Base-by-base conservation (phyloP, 192 early-diverging fungal species). In the Chytriomyces hyalinus region DNA sequence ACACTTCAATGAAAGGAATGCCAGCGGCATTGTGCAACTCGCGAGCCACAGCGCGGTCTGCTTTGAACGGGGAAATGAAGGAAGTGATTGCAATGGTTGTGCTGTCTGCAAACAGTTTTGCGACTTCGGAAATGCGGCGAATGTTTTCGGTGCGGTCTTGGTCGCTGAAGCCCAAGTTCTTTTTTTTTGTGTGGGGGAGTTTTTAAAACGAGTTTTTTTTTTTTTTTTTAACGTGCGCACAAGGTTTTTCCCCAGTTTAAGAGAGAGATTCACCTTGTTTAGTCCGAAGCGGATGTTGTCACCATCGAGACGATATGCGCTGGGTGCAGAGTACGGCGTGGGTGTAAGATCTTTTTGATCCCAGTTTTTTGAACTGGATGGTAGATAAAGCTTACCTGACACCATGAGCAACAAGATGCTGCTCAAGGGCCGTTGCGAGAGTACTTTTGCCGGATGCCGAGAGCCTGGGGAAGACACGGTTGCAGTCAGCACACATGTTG, bases 271-370 rank as follows among this genome's bases (percentile, higher is more conserved):
- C 1, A 36, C 36, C 36, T 36, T 96, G 90, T 98, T 98, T 53
- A 98, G 84, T 28, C 96, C 96, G 76, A 98, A 98, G n/a, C 96
- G 92, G 65, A 98, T 93, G 84, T 98, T 98, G 86, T 98, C 96
- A 51, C 96, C 96, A 78, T 98, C 96, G 67, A 98, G 90, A 26
- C 96, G 92, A 83, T 98, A 98, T 43, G 91, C 90, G n/a, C 84
- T 84, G 20, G 53, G 2, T 36, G 15, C 53, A 57, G 53, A 57
- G 10, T n/a, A n/a, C n/a, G n/a, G n/a, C n/a, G n/a, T n/a, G n/a
- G n/a, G n/a, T 2, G 53, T n/a, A 4, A 57, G 53, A 20, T 57
- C 15, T 57, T 15, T 15, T 13, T 57, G 53, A 57, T 20, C 0
- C 0, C 53, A 20, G 4, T 57, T 1, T 20, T 20, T 13, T 57